Evolutionary conservation across 2,329 filamentous ascomycete genomes (phyloP).

Genomic region (Piedraia hortae): DNA sequence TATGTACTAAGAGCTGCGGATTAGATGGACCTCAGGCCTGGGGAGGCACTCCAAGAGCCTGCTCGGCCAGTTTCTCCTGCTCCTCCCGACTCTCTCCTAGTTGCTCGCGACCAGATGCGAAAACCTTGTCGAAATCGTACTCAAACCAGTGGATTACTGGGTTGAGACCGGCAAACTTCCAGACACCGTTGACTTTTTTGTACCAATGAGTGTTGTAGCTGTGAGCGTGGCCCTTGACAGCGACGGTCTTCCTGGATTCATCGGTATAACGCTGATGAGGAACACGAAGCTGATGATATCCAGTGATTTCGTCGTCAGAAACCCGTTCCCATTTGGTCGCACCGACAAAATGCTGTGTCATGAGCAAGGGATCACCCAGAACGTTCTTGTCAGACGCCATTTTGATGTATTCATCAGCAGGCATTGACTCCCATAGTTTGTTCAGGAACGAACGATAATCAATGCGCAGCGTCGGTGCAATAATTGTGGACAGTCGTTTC

Average conservation of each 20-base stretch:
- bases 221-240: constrained; percentile 29
- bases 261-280: constrained; percentile 29
- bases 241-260: constrained; percentile 18
- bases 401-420: constrained; percentile 24
- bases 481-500: constrained; percentile 29
- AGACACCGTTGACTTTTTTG: constrained; percentile 27
- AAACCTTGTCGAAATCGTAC: constrained; percentile 28
- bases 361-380: constrained; percentile 26
- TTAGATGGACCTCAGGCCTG: too few species aligned
- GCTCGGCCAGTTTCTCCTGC: constrained; percentile 8
- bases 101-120: constrained; percentile 20
- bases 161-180: constrained; percentile 29
- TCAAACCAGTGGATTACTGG: constrained; percentile 28
- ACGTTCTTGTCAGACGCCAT: constrained; percentile 26
- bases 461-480: constrained; percentile 34
- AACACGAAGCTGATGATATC: constrained; percentile 29
- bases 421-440: constrained; percentile 29
- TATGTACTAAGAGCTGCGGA: too few species aligned
- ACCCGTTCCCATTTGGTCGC: constrained; percentile 25
- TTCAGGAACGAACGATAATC: constrained; percentile 36
- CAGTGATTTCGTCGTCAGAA: constrained; percentile 17
- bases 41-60: constrained; percentile 12
- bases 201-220: constrained; percentile 27
- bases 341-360: constrained; percentile 30
- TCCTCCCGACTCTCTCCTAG: constrained; percentile 12